Percentiles rank a stretch among this genome's conserved stretches.
phyloP scores from a whole-genome alignment of 2,329 filamentous ascomycete species.

The Fusarium marasasianum region DNA sequence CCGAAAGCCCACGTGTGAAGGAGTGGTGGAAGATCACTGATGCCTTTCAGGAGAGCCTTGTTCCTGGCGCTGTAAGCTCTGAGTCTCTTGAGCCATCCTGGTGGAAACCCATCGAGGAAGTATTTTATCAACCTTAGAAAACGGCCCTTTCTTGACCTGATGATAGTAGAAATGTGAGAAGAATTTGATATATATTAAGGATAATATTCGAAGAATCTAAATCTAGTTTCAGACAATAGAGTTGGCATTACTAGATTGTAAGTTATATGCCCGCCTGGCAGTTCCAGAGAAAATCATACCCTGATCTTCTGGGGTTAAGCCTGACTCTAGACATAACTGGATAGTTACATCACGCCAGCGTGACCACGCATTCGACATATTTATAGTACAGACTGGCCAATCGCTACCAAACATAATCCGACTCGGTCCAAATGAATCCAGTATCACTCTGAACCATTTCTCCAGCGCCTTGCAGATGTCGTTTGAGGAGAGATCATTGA shows the following conservation, averaged over 20 bases:
- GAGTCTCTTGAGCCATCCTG: not conserved
- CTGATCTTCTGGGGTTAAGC: not conserved
- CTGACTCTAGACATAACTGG: not conserved
- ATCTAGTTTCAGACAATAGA: no score
- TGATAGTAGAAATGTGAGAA: fast-evolving
- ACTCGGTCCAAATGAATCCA: not conserved
- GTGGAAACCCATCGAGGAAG: not conserved
- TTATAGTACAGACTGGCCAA: not conserved
- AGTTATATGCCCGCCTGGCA: not conserved
- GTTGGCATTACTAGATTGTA: not conserved
- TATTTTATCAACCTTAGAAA: not conserved
- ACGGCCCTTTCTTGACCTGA: fast-evolving
- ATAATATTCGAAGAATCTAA: not conserved
- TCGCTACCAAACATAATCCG: not conserved
- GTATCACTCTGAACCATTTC: not conserved
- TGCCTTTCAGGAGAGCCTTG: not conserved
- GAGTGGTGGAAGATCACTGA: not conserved
- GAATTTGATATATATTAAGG: not conserved
- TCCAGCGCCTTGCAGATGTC: not conserved
- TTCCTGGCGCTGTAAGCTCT: not conserved
- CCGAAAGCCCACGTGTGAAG: not conserved
- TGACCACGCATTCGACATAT: not conserved
- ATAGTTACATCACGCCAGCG: not conserved
- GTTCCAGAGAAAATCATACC: not conserved
- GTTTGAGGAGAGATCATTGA: not conserved